phyloP scores from a whole-genome alignment of 371 early-diverging fungal species.

The Funneliformis caledonium region DNA sequence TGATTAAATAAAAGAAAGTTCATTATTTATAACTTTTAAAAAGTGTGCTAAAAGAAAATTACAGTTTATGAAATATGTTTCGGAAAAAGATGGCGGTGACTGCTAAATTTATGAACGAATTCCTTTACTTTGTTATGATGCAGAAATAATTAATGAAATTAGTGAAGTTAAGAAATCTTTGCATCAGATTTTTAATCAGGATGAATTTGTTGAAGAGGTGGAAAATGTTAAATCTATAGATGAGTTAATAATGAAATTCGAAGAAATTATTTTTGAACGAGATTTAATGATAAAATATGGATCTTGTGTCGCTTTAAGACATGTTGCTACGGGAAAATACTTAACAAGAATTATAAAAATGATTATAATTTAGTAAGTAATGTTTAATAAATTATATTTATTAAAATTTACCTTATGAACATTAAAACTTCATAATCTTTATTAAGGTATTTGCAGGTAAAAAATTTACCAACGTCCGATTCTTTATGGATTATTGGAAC shows the following conservation, averaged over 20 bases:
- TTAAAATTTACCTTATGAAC: too few relatives aligned
- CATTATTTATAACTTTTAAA: background rate
- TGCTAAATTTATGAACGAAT: background rate
- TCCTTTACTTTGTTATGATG: background rate
- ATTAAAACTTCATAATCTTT: too few relatives aligned
- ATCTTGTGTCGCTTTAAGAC: background rate
- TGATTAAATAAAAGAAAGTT: background rate
- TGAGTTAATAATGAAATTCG: background rate
- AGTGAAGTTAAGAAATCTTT: background rate
- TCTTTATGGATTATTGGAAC: background rate
- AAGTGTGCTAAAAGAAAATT: background rate
- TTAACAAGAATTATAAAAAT: background rate
- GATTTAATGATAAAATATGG: background rate
- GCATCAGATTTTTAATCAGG: background rate
- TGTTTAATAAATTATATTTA: too few relatives aligned
- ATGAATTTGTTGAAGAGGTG: background rate
- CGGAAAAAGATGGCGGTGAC: background rate
- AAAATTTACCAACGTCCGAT: background rate
- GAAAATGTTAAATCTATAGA: background rate
- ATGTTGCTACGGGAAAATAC: conserved; percentile 15
- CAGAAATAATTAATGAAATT: background rate
- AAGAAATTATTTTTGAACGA: too few relatives aligned
- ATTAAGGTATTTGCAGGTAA: background rate
- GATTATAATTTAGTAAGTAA: too few relatives aligned
- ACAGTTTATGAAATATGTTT: background rate